Evolutionary conservation across 2,329 filamentous ascomycete genomes (phyloP).

Genomic region (Zasmidium citrigriseum): DNA sequence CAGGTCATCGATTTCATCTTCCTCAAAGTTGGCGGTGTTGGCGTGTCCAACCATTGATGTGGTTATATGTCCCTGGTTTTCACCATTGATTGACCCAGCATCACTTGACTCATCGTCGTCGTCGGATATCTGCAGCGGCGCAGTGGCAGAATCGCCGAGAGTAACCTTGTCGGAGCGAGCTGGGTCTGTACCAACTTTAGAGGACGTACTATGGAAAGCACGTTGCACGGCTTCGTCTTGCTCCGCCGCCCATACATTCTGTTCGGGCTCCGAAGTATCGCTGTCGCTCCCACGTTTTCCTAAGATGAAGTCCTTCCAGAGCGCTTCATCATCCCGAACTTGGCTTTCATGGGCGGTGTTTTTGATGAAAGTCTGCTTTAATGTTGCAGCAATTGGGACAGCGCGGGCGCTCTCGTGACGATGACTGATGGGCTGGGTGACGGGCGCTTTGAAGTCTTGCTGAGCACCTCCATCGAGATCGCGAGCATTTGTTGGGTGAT

Average conservation of each 20-base stretch:
- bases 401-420: neutral
- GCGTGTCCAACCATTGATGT: slow-evolving; percentile 20
- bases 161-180: slow-evolving; percentile 15
- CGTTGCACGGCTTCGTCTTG: slow-evolving; percentile 1
- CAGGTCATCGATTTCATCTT: slow-evolving; percentile 11
- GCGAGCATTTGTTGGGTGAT: neutral
- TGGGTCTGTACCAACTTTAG: neutral
- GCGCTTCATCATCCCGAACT: slow-evolving; percentile 18
- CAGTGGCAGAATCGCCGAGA: slow-evolving; percentile 6
- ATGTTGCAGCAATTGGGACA: neutral
- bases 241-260: neutral
- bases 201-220: neutral
- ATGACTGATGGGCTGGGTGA: neutral
- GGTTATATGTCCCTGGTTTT: neutral
- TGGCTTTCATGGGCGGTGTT: neutral
- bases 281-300: slow-evolving; percentile 21
- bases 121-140: neutral
- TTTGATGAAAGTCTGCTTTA: neutral
- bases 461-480: neutral
- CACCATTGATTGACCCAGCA: neutral
- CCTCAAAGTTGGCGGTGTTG: slow-evolving; percentile 5
- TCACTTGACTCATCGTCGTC: neutral
- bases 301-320: slow-evolving; percentile 29
- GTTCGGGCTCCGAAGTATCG: slow-evolving; percentile 6
- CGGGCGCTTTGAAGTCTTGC: too few species aligned